Evolutionary conservation across 2,329 filamentous ascomycete species (phyloP).

Genomic region (Fusarium sp.): DNA sequence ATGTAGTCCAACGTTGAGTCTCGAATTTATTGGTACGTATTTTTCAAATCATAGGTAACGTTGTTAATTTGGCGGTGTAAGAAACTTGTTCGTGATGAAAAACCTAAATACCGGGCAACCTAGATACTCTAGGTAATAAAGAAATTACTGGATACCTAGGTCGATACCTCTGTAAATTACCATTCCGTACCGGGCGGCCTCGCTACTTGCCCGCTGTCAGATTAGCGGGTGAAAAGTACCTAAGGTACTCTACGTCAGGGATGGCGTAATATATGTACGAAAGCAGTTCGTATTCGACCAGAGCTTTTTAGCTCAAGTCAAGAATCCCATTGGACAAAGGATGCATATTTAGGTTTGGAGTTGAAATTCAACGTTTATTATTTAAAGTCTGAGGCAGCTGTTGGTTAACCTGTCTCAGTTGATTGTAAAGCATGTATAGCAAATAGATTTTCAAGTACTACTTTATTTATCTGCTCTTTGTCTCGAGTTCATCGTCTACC

Average conservation of each 20-base stretch:
- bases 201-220: conserved; percentile 30
- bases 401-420: too few relatives aligned
- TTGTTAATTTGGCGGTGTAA: neutral
- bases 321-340: conserved; percentile 2
- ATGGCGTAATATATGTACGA: conserved; percentile 17
- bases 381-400: neutral
- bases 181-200: conserved; percentile 31
- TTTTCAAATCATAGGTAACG: too few relatives aligned
- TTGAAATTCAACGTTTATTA: neutral
- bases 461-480: neutral
- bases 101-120: neutral
- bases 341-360: neutral
- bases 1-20: neutral
- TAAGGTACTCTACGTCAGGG: conserved; percentile 5
- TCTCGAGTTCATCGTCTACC: neutral
- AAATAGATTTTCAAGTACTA: neutral
- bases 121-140: too few relatives aligned
- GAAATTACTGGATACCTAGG: too few relatives aligned
- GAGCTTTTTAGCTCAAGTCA: neutral
- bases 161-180: neutral
- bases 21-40: neutral
- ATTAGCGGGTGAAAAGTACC: conserved; percentile 14
- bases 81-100: neutral
- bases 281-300: conserved; percentile 7
- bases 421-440: neutral